Percentiles rank a stretch among this genome's conserved stretches.
phyloP scores from a whole-genome alignment of 2,329 filamentous ascomycete species.

The Lecanicillium sp. region DNA sequence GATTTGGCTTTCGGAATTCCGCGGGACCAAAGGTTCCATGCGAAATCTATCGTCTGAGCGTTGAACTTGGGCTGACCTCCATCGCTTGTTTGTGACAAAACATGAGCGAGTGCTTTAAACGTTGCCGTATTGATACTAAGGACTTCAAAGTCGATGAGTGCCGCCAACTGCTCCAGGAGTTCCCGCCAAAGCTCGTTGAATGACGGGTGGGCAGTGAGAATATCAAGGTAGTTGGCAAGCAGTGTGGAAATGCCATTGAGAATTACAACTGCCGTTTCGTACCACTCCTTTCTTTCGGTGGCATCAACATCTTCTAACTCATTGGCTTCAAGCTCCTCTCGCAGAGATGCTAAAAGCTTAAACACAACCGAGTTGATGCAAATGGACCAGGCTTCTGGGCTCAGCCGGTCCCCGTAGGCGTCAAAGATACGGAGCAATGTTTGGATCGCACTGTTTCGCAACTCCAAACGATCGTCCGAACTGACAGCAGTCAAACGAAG shows the following conservation, averaged over 20 bases:
- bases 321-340: constrained; percentile 41
- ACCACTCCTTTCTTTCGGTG: constrained; percentile 51
- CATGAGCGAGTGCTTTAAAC: constrained; percentile 58
- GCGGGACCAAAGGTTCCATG: constrained; percentile 64
- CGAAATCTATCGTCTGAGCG: constrained; percentile 47
- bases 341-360: constrained; percentile 65
- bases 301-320: constrained; percentile 30
- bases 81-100: constrained; percentile 46
- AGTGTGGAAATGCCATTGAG: constrained; percentile 66
- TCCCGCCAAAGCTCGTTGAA: constrained; percentile 72
- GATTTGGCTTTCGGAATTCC: constrained; percentile 47
- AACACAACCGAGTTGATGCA: constrained; percentile 79
- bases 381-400: constrained; percentile 71
- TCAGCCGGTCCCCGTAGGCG: constrained; percentile 76
- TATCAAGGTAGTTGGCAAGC: constrained; percentile 67
- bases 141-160: constrained; percentile 52
- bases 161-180: constrained; percentile 61
- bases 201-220: constrained; percentile 56
- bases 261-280: constrained; percentile 68
- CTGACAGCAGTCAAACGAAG: constrained; percentile 65
- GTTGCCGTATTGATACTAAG: constrained; percentile 66
- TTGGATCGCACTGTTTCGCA: constrained; percentile 83
- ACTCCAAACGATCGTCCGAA: constrained; percentile 62
- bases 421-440: constrained; percentile 88
- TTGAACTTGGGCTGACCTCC: constrained; percentile 36